Percentiles rank a stretch among this genome's conserved stretches.
Conservation (phyloP, 345 rosid genomes). For the Hibiscus tridactylites region DNA sequence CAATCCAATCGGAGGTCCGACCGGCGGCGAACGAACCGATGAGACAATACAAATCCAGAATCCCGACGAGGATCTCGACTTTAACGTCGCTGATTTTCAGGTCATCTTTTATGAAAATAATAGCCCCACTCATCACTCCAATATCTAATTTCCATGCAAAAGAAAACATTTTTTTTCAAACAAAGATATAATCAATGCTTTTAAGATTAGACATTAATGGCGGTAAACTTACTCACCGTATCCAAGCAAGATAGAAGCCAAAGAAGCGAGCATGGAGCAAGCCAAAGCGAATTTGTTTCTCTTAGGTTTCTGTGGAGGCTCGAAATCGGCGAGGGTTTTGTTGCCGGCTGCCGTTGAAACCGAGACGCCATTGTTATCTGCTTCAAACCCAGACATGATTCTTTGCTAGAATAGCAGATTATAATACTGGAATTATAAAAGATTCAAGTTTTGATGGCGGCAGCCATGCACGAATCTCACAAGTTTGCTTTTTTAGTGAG, state of each 20-base stretch:
- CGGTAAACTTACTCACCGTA: conserved; percentile 31
- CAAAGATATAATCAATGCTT: background rate
- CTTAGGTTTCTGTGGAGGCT: conserved; percentile 33
- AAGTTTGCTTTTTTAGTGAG: no score
- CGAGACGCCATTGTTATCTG: background rate
- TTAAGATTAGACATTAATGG: background rate
- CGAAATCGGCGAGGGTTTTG: conserved; percentile 31
- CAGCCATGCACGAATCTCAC: no score
- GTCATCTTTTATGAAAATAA: conserved; percentile 39
- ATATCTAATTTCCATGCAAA: conserved; percentile 33
- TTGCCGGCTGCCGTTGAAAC: background rate
- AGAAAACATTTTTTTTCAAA: background rate
- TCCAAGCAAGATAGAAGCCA: conserved; percentile 60
- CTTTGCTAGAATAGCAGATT: background rate
- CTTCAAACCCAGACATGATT: conserved; percentile 12
- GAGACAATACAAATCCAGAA: conserved; percentile 53
- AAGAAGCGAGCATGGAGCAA: conserved; percentile 54
- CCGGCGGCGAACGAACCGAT: conserved; percentile 78
- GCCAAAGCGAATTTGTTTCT: conserved; percentile 51
- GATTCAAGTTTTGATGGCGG: no score
- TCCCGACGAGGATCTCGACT: conserved; percentile 58
- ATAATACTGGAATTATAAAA: no score
- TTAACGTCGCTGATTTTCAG: conserved; percentile 32
- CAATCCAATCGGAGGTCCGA: conserved; percentile 78
- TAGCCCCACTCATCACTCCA: conserved; percentile 90